Conservation (phyloP, 2,329 filamentous ascomycete species). For the Elsinoe perseae region DNA sequence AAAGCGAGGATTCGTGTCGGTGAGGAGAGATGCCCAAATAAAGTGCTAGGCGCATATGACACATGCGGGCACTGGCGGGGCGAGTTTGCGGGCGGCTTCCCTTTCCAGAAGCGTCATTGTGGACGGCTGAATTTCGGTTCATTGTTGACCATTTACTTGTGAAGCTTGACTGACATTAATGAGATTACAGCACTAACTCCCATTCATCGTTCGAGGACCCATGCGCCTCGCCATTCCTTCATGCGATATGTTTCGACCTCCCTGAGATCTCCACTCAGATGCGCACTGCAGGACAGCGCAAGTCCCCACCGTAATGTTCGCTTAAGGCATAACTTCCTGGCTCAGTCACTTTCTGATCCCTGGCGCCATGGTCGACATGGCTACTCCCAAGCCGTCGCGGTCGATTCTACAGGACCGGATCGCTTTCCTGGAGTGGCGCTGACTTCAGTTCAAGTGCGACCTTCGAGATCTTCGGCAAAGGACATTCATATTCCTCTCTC, state of each 20-base stretch:
- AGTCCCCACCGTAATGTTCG: neutral
- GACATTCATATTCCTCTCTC: neutral
- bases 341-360: neutral
- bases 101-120: constrained; percentile 13
- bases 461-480: neutral
- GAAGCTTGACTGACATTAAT: neutral
- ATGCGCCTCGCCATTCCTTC: neutral
- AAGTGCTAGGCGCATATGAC: constrained; percentile 11
- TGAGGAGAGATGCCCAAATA: constrained; percentile 7
- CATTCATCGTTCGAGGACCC: neutral
- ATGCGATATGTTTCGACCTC: constrained; percentile 6
- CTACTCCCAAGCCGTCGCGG: neutral
- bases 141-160: neutral
- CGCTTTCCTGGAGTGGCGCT: too few relatives aligned
- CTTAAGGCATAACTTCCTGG: neutral
- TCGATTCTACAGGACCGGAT: too few relatives aligned
- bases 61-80: constrained; percentile 9
- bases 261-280: constrained; percentile 15
- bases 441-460: neutral
- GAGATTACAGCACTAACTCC: neutral
- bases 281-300: neutral
- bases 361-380: neutral
- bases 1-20: neutral
- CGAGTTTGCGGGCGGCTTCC: neutral
- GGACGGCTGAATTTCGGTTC: constrained; percentile 6